Base-by-base conservation (phyloP, 768 basidiomycete genomes). In the Pleurotus giganteus region DNA sequence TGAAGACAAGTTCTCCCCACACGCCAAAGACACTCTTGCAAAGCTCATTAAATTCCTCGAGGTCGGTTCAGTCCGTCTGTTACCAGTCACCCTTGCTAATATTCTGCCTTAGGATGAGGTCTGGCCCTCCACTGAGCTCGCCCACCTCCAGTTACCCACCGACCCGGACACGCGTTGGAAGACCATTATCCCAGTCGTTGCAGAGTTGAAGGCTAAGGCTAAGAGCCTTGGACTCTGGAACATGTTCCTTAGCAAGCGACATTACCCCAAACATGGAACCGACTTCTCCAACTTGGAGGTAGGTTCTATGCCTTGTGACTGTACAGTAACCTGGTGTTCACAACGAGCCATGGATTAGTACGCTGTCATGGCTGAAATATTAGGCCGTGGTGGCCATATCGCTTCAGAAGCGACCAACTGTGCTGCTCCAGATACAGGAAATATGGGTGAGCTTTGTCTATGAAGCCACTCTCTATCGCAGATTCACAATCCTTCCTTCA, bases 341-440 rank as follows among this genome's bases (percentile, higher is more conserved):
- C 55, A 15, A 47, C 55, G 23, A 12, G 21, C 43, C 24, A 44
- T 32, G 60, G 39, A n/a, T n/a, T 60, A 95, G 93, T 98, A 99
- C 68, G 93, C 91, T 34, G 89, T 98, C 26, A 97, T 98, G 87
- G 94, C 94, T n/a, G 96, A 97, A 70, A 71, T 97, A 41, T 81
- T 98, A 60, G 95, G 95, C 3, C 84, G 92, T 54, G 86, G 81
- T 19, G 87, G 89, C 7, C 86, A 86, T 59, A 71, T 94, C 47
- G 92, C 88, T 2, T 85, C 95, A 19, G 88, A 98, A 72, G 84
- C 81, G 11, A 85, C 90, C 54, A 99, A 99, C 65, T 98, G 94
- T 71, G 86, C 94, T 23, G 94, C 95, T 12, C 96, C 96, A 27
- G 96, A 98, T 70, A 98, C 96, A 4, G 96, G 95, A 1, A 98